Evolutionary conservation across 768 basidiomycete species (phyloP).

Genomic region (Vararia minispora): DNA sequence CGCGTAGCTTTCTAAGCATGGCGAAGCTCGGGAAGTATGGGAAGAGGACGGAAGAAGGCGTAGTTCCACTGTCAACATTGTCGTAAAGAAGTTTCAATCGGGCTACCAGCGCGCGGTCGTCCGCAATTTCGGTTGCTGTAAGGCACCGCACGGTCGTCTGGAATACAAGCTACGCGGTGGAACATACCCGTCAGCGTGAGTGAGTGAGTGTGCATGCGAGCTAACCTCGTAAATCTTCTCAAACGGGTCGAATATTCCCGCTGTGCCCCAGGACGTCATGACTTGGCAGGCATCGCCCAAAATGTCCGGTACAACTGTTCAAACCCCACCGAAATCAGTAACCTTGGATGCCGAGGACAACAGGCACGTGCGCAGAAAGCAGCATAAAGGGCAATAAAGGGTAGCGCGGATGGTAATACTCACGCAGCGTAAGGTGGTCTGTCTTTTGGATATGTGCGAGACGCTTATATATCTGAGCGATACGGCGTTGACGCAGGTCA

Average conservation of each 20-base stretch:
- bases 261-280: conserved; percentile 55
- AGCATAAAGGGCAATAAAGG: conserved; percentile 5
- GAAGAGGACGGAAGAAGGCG: conserved; percentile 58
- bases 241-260: conserved; percentile 63
- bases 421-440: conserved; percentile 48
- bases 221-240: conserved; percentile 56
- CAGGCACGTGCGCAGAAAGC: conserved; percentile 2
- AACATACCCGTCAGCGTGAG: neutral
- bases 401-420: conserved; percentile 20
- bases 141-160: conserved; percentile 62
- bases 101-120: conserved; percentile 47
- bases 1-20: conserved; percentile 57
- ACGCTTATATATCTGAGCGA: conserved; percentile 63
- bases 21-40: conserved; percentile 72
- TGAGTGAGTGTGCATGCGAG: conserved; percentile 1
- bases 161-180: conserved; percentile 39
- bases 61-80: conserved; percentile 56
- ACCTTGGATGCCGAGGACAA: neutral
- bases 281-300: conserved; percentile 50
- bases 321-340: conserved; percentile 8
- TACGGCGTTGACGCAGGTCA: conserved; percentile 47
- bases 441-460: conserved; percentile 52
- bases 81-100: conserved; percentile 60
- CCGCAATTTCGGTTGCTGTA: conserved; percentile 57
- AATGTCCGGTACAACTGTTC: conserved; percentile 53